Percentiles rank a stretch among this genome's conserved stretches.
These are phyloP conservation scores for Microbotryomycetes sp. DNA, from an alignment of 1,284 basidiomycete species.

Conservation along the genomic window DNA sequence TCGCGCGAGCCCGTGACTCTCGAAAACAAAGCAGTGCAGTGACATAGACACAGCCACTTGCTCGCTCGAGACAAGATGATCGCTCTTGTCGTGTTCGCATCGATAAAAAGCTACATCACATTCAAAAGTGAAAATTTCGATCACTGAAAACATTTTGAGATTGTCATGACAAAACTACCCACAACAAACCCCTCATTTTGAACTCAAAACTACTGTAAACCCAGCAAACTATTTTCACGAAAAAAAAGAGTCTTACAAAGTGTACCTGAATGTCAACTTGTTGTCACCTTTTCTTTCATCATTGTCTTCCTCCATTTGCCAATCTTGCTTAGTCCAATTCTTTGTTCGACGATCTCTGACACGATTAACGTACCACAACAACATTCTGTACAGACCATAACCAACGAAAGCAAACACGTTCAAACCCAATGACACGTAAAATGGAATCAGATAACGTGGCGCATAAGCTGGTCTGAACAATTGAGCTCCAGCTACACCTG, in stretches of 20 bases:
- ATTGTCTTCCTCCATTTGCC: background rate
- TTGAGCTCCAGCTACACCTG: constrained; percentile 2
- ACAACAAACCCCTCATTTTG: too few species aligned
- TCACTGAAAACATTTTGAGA: too few species aligned
- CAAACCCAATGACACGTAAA: background rate
- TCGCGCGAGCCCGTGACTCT: too few species aligned
- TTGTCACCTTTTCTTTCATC: background rate
- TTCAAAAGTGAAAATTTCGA: too few species aligned
- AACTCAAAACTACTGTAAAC: too few species aligned
- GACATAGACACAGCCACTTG: too few species aligned
- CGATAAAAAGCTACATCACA: too few species aligned
- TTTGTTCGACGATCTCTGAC: background rate
- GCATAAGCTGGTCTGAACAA: background rate
- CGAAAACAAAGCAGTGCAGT: too few species aligned
- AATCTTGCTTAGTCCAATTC: background rate
- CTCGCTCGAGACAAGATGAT: too few species aligned
- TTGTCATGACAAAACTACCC: too few species aligned
- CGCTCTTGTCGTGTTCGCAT: too few species aligned
- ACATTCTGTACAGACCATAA: background rate
- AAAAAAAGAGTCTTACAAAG: background rate
- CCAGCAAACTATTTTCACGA: too few species aligned
- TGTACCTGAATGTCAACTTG: background rate
- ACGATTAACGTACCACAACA: background rate
- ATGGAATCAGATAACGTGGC: background rate
- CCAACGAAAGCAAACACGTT: background rate